A percentile compares a stretch with the other conserved stretches of the same genome.
Evolutionary conservation across 805 yeast species (phyloP).

Genomic region (Yarrowia sp.): DNA sequence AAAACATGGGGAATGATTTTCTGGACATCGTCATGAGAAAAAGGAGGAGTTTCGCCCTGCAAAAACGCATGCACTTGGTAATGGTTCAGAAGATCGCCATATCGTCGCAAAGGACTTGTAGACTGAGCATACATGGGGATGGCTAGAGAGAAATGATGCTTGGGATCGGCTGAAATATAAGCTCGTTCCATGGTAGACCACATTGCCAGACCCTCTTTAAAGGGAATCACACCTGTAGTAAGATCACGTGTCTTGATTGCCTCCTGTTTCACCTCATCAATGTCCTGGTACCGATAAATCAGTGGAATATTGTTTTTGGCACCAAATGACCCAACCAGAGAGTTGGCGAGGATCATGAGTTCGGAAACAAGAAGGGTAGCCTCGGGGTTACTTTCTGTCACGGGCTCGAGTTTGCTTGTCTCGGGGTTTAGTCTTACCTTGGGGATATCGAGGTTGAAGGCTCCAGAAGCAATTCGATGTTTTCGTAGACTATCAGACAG

Average conservation of each 20-base stretch:
- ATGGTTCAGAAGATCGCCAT: constrained; percentile 76
- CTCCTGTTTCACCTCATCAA: constrained; percentile 26
- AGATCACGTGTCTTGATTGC: background rate
- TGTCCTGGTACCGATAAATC: constrained; percentile 34
- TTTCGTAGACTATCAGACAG: constrained; percentile 39
- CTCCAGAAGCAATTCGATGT: constrained; percentile 43
- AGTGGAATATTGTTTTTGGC: constrained; percentile 33
- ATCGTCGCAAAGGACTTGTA: constrained; percentile 87
- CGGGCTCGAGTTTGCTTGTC: constrained; percentile 32
- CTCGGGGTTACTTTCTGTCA: constrained; percentile 39
- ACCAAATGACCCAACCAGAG: constrained; percentile 39
- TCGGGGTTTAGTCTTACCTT: constrained; percentile 17
- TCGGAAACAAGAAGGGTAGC: constrained; percentile 75
- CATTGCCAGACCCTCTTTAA: background rate
- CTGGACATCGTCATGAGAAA: background rate
- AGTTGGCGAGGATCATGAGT: constrained; percentile 77
- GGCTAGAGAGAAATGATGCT: constrained; percentile 62
- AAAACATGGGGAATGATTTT: constrained; percentile 14
- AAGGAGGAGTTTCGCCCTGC: constrained; percentile 29
- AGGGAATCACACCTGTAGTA: constrained; percentile 2
- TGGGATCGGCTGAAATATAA: constrained; percentile 47
- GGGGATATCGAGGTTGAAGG: constrained; percentile 41
- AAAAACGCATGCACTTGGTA: constrained; percentile 62
- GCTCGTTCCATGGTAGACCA: constrained; percentile 30
- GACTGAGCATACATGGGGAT: constrained; percentile 63